These are phyloP conservation scores for Atkinsonella hypoxylon DNA, from an alignment of 2,329 filamentous ascomycete genomes.

Conservation along the genomic window DNA sequence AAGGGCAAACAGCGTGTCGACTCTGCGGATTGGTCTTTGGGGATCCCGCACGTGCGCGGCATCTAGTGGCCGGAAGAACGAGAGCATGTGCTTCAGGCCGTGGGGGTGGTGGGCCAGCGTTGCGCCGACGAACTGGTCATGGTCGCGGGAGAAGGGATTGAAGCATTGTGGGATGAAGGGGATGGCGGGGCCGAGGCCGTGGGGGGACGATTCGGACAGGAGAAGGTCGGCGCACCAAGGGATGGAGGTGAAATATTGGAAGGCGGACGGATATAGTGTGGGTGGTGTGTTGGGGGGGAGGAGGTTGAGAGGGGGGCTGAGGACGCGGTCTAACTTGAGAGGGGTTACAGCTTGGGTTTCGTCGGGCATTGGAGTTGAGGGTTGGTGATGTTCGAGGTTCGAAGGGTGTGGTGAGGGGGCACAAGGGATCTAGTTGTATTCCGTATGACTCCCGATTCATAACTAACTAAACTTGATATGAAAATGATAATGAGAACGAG, in stretches of 20 bases:
- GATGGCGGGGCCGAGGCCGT: conserved; percentile 11
- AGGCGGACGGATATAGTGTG: conserved; percentile 15
- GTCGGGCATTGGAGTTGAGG: neutral
- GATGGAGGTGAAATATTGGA: conserved; percentile 21
- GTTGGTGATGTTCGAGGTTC: too few species aligned
- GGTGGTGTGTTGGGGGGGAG: conserved; percentile 15
- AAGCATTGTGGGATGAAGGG: conserved; percentile 22
- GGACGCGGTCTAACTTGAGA: conserved; percentile 16
- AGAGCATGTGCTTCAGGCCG: conserved; percentile 22
- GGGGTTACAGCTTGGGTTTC: conserved; percentile 3
- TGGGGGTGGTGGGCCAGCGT: conserved; percentile 17
- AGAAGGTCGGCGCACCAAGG: conserved; percentile 25
- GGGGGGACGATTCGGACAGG: conserved; percentile 6
- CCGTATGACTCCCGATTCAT: too few species aligned
- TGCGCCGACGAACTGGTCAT: conserved; percentile 24
- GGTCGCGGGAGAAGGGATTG: conserved; percentile 15
- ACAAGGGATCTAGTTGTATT: too few species aligned
- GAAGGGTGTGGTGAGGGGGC: too few species aligned
- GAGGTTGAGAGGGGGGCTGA: conserved; percentile 20
- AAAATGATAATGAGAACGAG: too few species aligned
- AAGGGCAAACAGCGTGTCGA: conserved; percentile 20
- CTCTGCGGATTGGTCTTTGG: conserved; percentile 15
- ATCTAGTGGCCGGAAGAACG: conserved; percentile 20
- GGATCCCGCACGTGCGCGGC: conserved; percentile 14
- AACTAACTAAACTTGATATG: too few species aligned